Evolutionary conservation across 2,329 filamentous ascomycete genomes (phyloP), one percentile per base, ranked within the genome.

Genomic region (Epichloe gansuensis): DNA sequence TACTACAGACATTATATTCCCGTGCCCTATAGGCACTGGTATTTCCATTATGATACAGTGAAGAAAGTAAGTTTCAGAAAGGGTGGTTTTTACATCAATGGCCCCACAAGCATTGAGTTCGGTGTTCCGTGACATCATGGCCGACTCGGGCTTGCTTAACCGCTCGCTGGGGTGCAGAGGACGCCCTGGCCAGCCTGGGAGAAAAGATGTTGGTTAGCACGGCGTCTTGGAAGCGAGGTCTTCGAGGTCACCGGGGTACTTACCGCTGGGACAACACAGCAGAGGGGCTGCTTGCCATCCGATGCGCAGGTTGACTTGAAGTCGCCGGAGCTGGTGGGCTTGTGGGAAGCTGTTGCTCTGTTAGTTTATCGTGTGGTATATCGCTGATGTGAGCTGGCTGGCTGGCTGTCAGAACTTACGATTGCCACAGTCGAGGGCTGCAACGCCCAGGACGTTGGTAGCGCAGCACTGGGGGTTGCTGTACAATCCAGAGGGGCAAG

Each of bases 221-320:
- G 11, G 21, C 12, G 11, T 5, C 5, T 17, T 21, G 17, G 15
- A 21, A 8, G n/a, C 3, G 13, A 5, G 8, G 11, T 21, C 4
- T 9, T 12, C 9, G 3, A 21, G 11, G 21, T 38, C 4, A 8
- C 12, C 17, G 41, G n/a, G 13, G 43, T 40, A 39, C 54, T 52
- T 8, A 58, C 53, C 25, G 56, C 11, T 3, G 56, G 55, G 5
- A 52, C 1, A 40, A 54, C 54, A 34, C 56, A 58, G 54, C 56
- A 58, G 3, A 17, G 5, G 2, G 56, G 23, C 45, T 41, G 6
- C 17, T 47, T 34, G 15, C 51, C 49, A 4, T 1, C 27, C 3
- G 45, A 38, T 21, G 52, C 36, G 42, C 56, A 58, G 2, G 25
- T 41, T 3, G 43, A 38, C n/a, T 34, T 35, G 47, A 58, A 56